These are phyloP conservation scores for Trichoderma sp. DNA, from an alignment of 2,329 filamentous ascomycete species.

Conservation along the genomic window DNA sequence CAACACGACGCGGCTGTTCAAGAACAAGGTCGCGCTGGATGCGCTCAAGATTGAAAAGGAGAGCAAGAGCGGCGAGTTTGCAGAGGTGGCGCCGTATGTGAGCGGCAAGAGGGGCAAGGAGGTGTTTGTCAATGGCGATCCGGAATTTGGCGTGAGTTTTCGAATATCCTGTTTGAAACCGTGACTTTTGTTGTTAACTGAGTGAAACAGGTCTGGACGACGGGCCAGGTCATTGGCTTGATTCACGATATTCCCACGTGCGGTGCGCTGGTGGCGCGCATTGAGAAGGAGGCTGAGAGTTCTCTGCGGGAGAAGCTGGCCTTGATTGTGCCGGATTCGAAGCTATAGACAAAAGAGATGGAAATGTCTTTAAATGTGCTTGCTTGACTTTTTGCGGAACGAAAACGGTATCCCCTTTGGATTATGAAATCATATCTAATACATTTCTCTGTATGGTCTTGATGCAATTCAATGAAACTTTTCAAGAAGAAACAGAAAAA, in stretches of 20 bases:
- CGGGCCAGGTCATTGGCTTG: constrained; percentile 89
- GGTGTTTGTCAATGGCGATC: constrained; percentile 90
- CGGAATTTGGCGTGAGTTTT: constrained; percentile 84
- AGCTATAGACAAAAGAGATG: constrained; percentile 49
- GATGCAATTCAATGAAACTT: background rate
- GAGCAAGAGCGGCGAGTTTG: constrained; percentile 82
- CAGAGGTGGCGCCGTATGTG: constrained; percentile 82
- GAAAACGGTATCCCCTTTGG: background rate
- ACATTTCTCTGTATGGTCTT: background rate
- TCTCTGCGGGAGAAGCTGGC: constrained; percentile 61
- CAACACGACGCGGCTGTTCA: constrained; percentile 87
- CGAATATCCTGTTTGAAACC: too few species aligned
- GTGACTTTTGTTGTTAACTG: background rate
- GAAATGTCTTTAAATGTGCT: background rate
- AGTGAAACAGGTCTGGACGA: constrained; percentile 79
- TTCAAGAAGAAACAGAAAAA: background rate
- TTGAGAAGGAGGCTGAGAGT: constrained; percentile 74
- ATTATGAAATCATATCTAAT: background rate
- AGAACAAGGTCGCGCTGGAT: constrained; percentile 82
- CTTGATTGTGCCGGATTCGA: constrained; percentile 58
- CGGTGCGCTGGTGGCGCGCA: constrained; percentile 66
- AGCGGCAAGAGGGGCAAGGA: constrained; percentile 88
- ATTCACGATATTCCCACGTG: constrained; percentile 84
- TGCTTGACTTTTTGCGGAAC: background rate
- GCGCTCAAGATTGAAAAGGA: constrained; percentile 82